Conservation (phyloP, 2,329 filamentous ascomycete species). For the Fusarium tuaranense region DNA sequence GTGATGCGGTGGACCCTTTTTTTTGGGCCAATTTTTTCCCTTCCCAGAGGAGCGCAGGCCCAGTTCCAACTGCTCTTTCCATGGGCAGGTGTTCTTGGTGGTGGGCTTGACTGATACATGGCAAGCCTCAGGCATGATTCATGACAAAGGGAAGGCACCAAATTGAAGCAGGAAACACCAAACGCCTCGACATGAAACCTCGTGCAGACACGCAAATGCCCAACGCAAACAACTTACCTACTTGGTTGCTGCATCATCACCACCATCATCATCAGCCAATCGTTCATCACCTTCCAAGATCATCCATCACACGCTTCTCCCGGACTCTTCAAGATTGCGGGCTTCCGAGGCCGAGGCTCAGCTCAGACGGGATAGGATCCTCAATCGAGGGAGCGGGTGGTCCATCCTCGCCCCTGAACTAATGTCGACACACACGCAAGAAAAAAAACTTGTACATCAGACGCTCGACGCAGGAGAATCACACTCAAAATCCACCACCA, state of each 20-base stretch:
- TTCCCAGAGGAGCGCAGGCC: not conserved
- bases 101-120: conserved; percentile 1
- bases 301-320: not conserved
- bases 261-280: not conserved
- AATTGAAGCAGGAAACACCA: not conserved
- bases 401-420: conserved; percentile 33
- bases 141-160: not conserved
- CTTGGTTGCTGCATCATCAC: not conserved
- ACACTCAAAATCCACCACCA: not conserved
- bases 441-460: not conserved
- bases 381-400: conserved; percentile 13
- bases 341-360: conserved; percentile 24
- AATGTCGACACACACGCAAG: conserved; percentile 16
- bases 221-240: conserved; percentile 10
- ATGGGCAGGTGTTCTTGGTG: not conserved
- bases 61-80: not conserved
- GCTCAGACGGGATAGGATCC: conserved; percentile 9
- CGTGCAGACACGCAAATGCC: conserved; percentile 13
- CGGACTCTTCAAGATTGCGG: not conserved
- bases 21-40: not conserved
- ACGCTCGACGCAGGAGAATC: conserved; percentile 27
- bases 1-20: conserved; percentile 7
- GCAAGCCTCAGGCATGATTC: conserved; percentile 11
- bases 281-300: not conserved
- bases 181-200: conserved; percentile 24